Conservation (phyloP, 1,139 yeast genomes). For the Petasospora rhodanensis region DNA sequence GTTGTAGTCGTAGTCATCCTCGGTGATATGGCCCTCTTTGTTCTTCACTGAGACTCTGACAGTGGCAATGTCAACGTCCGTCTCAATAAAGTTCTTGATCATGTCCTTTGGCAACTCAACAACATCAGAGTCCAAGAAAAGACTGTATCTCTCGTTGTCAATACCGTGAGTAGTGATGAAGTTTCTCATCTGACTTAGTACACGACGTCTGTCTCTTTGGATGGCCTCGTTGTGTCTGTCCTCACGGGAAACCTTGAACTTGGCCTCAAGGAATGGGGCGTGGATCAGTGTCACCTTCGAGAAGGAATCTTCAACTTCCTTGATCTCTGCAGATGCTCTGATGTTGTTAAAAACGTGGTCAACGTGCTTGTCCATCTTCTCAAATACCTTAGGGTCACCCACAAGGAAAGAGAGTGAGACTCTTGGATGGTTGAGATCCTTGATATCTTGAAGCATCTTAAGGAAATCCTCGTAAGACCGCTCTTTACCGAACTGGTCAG, state of each 20-base stretch:
- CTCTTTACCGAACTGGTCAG: slow-evolving; percentile 10
- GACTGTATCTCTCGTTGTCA: slow-evolving; percentile 33
- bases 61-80: slow-evolving; percentile 39
- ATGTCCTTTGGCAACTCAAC: slow-evolving; percentile 31
- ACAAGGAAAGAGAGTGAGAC: slow-evolving; percentile 19
- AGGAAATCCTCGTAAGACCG: slow-evolving; percentile 15
- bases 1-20: slow-evolving; percentile 39
- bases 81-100: slow-evolving; percentile 32
- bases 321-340: not conserved
- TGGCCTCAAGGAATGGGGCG: slow-evolving; percentile 22
- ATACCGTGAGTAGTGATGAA: slow-evolving; percentile 26
- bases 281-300: slow-evolving; percentile 20
- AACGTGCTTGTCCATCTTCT: slow-evolving; percentile 9
- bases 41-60: slow-evolving; percentile 32
- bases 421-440: slow-evolving; percentile 7
- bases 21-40: slow-evolving; percentile 7
- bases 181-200: slow-evolving; percentile 31
- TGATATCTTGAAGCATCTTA: slow-evolving; percentile 6
- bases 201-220: slow-evolving; percentile 28
- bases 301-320: slow-evolving; percentile 8
- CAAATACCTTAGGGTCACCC: slow-evolving; percentile 8
- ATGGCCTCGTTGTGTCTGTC: slow-evolving; percentile 19
- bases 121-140: slow-evolving; percentile 46
- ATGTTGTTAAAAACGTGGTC: slow-evolving; percentile 5
- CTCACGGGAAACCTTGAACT: slow-evolving; percentile 12